Base-by-base conservation (phyloP, 2,329 filamentous ascomycete species). In the Curvularia hawaiiensis region DNA sequence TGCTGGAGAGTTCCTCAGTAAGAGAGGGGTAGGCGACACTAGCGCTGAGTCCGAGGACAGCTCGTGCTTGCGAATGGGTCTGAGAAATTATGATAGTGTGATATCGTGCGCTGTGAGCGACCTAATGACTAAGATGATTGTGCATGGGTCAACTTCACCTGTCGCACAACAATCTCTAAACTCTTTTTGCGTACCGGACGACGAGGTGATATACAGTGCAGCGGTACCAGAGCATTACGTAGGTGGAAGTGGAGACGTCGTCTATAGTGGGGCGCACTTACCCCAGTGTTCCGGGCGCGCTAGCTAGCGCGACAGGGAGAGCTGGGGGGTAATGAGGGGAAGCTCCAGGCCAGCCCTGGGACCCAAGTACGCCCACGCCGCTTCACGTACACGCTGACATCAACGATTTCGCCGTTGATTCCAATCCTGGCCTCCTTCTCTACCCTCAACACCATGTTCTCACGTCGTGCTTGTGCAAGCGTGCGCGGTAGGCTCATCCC, bases 381-480 rank as follows among this genome's bases (percentile, higher is more conserved):
- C 46, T 54, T 30, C 31, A 16, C 16, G 38, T 28, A 54, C 51
- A 49, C 45, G 39, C 43, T 50, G 43, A 24, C 51, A 50, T 49
- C 44, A 43, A 31, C 41, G 12, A 40, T 45, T 20, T 31, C 18
- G 20, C 47, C 16, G 30, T 40, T 50, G 26, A 46, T 40, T 8
- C 49, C 46, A 35, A 52, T 30, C 35, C 40, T 43, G 26, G 48
- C 20, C 24, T 51, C 35, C n/a, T 26, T 14, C 31, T 24, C 44
- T 28, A 26, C 47, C 52, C 33, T 45, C 54, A 48, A 58, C 62
- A 68, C 56, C 39, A 76, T 76, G 74, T 58, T 76, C 53, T 50
- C 70, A 47, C 73, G 69, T 44, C 72, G 69, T 60, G 63, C 65
- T 24, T 66, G 64, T 64, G 61, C 67, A 56, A 64, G 65, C 54